Conservation (phyloP, 1,284 basidiomycete genomes). For the Apiotrichum veenhuisii region DNA sequence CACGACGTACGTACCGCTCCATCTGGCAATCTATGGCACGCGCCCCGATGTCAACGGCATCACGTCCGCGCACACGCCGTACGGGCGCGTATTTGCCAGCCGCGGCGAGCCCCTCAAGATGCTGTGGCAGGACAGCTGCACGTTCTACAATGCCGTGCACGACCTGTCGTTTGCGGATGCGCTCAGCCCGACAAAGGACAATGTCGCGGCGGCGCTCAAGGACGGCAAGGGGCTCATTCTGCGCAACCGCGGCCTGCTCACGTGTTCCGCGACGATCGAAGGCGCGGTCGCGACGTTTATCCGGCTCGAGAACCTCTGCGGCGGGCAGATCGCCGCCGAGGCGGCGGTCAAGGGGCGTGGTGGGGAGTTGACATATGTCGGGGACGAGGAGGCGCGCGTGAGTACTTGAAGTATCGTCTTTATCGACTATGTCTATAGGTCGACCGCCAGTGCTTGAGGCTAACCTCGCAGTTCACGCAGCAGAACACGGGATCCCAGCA, state of each 20-base stretch:
- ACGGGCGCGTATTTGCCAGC: constrained; percentile 23
- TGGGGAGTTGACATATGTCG: constrained; percentile 22
- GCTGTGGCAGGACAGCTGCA: constrained; percentile 32
- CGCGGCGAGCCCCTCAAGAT: constrained; percentile 20
- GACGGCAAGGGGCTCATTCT: constrained; percentile 26
- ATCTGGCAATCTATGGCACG: constrained; percentile 25
- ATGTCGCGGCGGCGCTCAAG: constrained; percentile 7
- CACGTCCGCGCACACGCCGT: constrained; percentile 22
- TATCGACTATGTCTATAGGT: neutral
- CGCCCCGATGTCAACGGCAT: constrained; percentile 26
- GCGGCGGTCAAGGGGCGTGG: constrained; percentile 24
- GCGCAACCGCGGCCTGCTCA: constrained; percentile 25
- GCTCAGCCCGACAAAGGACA: constrained; percentile 3
- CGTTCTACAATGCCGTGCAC: constrained; percentile 21
- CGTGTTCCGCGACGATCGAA: constrained; percentile 25
- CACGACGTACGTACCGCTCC: constrained; percentile 19
- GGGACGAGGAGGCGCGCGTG: constrained; percentile 26
- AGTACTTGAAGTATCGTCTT: neutral
- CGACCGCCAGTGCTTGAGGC: too few species aligned
- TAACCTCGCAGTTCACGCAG: constrained; percentile 22
- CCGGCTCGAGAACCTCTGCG: constrained; percentile 25
- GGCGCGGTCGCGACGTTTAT: constrained; percentile 26
- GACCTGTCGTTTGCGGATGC: constrained; percentile 21
- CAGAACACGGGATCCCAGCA: constrained; percentile 28
- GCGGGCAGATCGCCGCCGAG: constrained; percentile 26